Percentiles rank a stretch among this genome's conserved stretches.
Conservation (phyloP, 257 asterid genomes). For the Ilex asprella region DNA sequence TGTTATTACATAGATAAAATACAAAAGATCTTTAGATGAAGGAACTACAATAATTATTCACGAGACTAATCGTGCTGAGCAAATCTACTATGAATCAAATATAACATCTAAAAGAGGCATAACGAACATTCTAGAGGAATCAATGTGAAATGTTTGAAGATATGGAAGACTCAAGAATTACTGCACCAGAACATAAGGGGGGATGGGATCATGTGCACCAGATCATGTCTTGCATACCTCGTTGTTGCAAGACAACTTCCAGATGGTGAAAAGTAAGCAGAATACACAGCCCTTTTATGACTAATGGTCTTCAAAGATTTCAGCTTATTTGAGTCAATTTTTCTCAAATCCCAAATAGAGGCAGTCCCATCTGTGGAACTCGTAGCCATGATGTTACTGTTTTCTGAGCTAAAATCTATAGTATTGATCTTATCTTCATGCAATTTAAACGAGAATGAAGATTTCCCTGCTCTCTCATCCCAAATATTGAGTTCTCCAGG, state of each 20-base stretch:
- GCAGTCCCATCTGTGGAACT: conserved; percentile 81
- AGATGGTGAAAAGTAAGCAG: conserved; percentile 86
- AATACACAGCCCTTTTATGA: conserved; percentile 67
- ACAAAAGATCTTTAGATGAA: no score
- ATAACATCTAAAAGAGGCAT: no score
- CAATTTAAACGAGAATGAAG: conserved; percentile 36
- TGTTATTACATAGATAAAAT: no score
- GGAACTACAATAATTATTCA: no score
- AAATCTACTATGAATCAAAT: no score
- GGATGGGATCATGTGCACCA: conserved; percentile 1
- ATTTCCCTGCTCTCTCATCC: conserved; percentile 72
- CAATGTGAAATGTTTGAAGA: no score
- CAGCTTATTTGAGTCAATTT: conserved; percentile 27
- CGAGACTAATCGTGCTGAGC: no score
- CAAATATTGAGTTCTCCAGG: conserved; percentile 44
- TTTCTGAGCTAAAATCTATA: conserved; percentile 56
- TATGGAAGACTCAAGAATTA: no score
- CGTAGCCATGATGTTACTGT: conserved; percentile 60
- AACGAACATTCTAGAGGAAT: no score
- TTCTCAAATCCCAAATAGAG: conserved; percentile 90
- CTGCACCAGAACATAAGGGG: no score
- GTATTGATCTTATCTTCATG: conserved; percentile 71
- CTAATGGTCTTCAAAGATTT: conserved; percentile 37
- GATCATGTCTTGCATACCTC: conserved; percentile 46
- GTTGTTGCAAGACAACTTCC: conserved; percentile 85